phyloP scores from a whole-genome alignment of 176 grass and related monocot genomes.

The Lolium multiflorum region DNA sequence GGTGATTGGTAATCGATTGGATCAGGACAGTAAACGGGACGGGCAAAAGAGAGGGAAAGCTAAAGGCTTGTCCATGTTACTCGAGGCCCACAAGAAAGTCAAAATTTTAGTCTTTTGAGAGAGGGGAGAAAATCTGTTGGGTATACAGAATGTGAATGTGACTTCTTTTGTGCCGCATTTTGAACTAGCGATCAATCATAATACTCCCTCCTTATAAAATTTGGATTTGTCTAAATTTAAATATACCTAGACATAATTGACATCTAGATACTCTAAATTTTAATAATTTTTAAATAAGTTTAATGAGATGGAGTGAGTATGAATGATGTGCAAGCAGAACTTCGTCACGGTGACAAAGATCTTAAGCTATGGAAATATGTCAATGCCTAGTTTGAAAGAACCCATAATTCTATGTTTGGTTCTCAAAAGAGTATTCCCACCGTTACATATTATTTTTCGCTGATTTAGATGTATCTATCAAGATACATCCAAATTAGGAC shows the following conservation, averaged over 20 bases:
- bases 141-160: conserved; percentile 4
- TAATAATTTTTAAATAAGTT: no score
- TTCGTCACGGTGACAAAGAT: not conserved
- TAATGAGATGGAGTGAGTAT: no score
- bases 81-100: conserved; percentile 35
- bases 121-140: not conserved
- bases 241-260: no score
- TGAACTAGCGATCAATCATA: not conserved
- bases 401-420: not conserved
- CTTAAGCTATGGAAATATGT: no score
- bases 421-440: no score
- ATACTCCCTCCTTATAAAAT: no score
- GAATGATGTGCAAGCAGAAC: not conserved
- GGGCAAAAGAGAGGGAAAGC: not conserved
- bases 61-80: not conserved
- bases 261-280: no score
- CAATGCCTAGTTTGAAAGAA: no score
- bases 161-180: not conserved
- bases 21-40: not conserved
- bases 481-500: no score
- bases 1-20: conserved; percentile 22
- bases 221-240: no score
- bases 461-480: no score
- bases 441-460: no score
- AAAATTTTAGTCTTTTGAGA: conserved; percentile 40